These are phyloP conservation scores for Capniomyces stellatus DNA, from an alignment of 371 early-diverging fungal genomes.

Conservation along the genomic window DNA sequence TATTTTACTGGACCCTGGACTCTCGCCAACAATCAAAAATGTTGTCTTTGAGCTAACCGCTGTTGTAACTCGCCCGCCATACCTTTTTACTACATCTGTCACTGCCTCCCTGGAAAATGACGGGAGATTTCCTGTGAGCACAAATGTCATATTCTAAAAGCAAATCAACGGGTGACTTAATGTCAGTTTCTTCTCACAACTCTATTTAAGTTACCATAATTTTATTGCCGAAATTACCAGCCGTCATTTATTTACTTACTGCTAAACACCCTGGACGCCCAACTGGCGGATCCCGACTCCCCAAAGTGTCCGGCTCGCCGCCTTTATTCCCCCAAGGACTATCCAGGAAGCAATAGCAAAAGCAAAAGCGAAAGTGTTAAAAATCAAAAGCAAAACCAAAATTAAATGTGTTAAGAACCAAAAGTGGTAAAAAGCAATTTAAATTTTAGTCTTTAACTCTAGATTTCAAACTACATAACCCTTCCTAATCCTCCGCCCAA, in stretches of 20 bases:
- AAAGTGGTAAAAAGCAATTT: too few relatives aligned
- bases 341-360: not conserved
- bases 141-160: slow-evolving; percentile 59
- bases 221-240: slow-evolving; percentile 1
- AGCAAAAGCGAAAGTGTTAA: not conserved
- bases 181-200: not conserved
- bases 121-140: slow-evolving; percentile 76
- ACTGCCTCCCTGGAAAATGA: slow-evolving; percentile 60
- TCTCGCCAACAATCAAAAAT: slow-evolving; percentile 79
- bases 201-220: not conserved
- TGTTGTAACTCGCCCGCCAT: slow-evolving; percentile 77
- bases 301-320: not conserved
- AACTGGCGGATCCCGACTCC: slow-evolving; percentile 1
- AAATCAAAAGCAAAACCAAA: not conserved
- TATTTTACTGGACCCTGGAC: slow-evolving; percentile 84
- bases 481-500: too few relatives aligned
- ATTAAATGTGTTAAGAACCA: too few relatives aligned
- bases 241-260: slow-evolving; percentile 63
- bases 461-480: too few relatives aligned
- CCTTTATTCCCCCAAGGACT: not conserved
- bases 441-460: too few relatives aligned
- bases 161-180: not conserved
- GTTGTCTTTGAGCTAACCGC: slow-evolving; percentile 78
- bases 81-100: slow-evolving; percentile 66
- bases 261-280: slow-evolving; percentile 36